Conservation (phyloP, 805 yeast genomes). For the Alloascoidea hylecoeti region DNA sequence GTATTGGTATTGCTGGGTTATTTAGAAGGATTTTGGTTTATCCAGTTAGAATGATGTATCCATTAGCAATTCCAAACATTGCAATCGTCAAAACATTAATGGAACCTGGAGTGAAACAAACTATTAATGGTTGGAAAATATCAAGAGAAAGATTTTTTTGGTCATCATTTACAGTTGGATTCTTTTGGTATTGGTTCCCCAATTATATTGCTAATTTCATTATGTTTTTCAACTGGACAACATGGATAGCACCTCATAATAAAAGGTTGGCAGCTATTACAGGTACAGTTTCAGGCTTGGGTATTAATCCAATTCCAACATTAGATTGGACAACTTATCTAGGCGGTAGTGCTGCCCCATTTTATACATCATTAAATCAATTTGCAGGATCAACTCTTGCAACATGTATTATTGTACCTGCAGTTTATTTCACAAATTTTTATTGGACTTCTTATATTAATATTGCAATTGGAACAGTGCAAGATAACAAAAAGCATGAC, state of each 20-base stretch:
- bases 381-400: constrained; percentile 22
- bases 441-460: constrained; percentile 37
- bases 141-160: constrained; percentile 29
- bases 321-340: constrained; percentile 26
- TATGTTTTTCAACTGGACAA: constrained; percentile 30
- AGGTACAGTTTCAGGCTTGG: constrained; percentile 33
- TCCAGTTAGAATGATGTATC: constrained; percentile 53
- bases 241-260: constrained; percentile 40
- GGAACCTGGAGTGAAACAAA: constrained; percentile 16
- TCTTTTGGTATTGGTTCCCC: constrained; percentile 39
- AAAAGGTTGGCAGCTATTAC: constrained; percentile 46
- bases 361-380: constrained; percentile 13
- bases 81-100: constrained; percentile 41
- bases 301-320: constrained; percentile 29
- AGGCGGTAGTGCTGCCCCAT: constrained; percentile 15
- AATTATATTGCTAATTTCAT: constrained; percentile 26
- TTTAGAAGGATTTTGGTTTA: constrained; percentile 42
- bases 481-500: constrained; percentile 23
- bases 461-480: constrained; percentile 31
- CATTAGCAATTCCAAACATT: constrained; percentile 40
- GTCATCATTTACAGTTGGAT: constrained; percentile 27
- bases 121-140: constrained; percentile 32
- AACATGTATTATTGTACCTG: constrained; percentile 23
- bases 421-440: constrained; percentile 29
- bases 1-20: constrained; percentile 54